Conservation (phyloP, 2,329 filamentous ascomycete species). For the Endoconidiophora laricicola region DNA sequence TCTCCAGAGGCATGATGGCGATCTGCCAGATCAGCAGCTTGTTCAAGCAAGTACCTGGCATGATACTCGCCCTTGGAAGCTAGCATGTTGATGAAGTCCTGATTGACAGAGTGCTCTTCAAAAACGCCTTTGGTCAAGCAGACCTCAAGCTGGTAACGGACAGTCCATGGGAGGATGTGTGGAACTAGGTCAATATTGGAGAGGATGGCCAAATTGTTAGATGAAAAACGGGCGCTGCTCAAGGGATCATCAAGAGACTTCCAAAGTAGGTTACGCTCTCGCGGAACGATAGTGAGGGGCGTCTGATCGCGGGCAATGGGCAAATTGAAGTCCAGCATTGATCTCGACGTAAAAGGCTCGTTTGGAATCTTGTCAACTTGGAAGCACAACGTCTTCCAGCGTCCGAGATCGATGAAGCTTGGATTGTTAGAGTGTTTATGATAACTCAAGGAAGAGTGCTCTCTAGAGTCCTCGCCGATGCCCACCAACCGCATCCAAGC, state of each 20-base stretch:
- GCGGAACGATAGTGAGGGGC: neutral
- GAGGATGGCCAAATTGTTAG: conserved; percentile 2
- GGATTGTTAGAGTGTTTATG: conserved; percentile 21
- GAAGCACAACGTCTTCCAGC: conserved; percentile 40
- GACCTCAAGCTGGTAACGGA: conserved; percentile 83
- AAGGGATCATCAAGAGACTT: neutral
- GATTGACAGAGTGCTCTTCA: conserved; percentile 56
- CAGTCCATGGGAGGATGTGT: conserved; percentile 41
- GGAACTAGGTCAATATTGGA: conserved; percentile 1
- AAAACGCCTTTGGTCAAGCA: conserved; percentile 70
- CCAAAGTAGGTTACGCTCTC: conserved; percentile 3
- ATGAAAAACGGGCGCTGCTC: neutral
- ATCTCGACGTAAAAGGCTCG: conserved; percentile 26
- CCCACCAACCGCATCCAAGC: conserved; percentile 33
- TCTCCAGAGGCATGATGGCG: conserved; percentile 23
- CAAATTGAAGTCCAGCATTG: conserved; percentile 53
- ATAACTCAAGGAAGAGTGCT: conserved; percentile 22
- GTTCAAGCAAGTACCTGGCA: conserved; percentile 56
- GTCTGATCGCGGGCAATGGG: conserved; percentile 2
- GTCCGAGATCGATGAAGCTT: conserved; percentile 33
- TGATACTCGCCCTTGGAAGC: conserved; percentile 25
- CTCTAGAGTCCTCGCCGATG: conserved; percentile 17
- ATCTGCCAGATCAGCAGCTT: conserved; percentile 38
- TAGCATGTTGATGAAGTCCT: conserved; percentile 50
- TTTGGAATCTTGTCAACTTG: conserved; percentile 20